phyloP scores from a whole-genome alignment of 192 early-diverging fungal genomes.

The Gigaspora rosea region DNA sequence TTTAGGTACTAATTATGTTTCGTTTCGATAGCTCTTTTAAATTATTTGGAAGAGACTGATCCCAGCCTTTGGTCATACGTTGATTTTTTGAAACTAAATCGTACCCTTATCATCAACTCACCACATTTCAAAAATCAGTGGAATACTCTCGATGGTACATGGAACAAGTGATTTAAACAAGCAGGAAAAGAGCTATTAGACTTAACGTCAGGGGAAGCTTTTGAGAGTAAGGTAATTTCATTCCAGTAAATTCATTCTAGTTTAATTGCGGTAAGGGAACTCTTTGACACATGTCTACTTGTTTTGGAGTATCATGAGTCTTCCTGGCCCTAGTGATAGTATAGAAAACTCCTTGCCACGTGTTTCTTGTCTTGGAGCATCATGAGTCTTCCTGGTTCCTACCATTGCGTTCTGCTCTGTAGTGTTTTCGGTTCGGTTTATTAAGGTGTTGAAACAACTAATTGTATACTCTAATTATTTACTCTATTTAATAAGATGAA shows the following conservation, averaged over 20 bases:
- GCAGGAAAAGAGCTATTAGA: background rate
- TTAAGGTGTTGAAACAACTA: background rate
- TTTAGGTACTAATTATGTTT: background rate
- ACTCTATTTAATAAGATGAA: conserved; percentile 25
- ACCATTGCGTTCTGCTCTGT: conserved; percentile 24
- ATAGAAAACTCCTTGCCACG: conserved; percentile 10
- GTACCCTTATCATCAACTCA: conserved; percentile 6
- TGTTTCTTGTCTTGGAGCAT: conserved; percentile 15
- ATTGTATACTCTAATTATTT: conserved; percentile 23
- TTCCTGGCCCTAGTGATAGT: conserved; percentile 18
- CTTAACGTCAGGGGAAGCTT: background rate
- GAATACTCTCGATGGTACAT: conserved; percentile 9
- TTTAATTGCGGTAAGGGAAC: conserved; percentile 1
- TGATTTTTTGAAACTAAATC: conserved; percentile 17
- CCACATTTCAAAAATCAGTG: background rate
- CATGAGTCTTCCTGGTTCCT: background rate
- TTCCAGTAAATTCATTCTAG: background rate
- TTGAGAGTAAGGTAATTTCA: background rate
- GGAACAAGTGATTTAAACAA: background rate
- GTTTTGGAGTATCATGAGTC: background rate
- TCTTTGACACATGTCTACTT: conserved; percentile 16
- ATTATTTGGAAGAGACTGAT: conserved; percentile 8
- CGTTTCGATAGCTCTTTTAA: conserved; percentile 5
- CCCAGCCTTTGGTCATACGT: background rate
- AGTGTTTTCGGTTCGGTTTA: conserved; percentile 5